Conservation (phyloP, 2,329 filamentous ascomycete genomes). For the Phaeosphaeriaceae sp. region DNA sequence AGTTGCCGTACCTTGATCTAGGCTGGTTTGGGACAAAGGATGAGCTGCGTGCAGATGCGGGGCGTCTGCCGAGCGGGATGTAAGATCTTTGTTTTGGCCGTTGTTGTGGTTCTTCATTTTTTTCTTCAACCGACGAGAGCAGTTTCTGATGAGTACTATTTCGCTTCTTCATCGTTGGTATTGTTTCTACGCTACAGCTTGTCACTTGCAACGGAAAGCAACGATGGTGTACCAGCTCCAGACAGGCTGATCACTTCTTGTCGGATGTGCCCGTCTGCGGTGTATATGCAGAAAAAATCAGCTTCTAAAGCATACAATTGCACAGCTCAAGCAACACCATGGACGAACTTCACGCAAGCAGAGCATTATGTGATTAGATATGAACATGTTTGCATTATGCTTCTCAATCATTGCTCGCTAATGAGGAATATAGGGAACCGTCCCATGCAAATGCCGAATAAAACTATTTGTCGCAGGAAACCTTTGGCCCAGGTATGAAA, state of each 20-base stretch:
- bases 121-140: no score
- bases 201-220: no score
- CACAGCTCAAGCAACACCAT: not conserved
- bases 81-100: not conserved
- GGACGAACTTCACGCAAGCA: no score
- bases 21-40: slow-evolving; percentile 10
- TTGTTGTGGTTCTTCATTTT: not conserved
- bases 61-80: slow-evolving; percentile 3
- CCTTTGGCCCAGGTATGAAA: slow-evolving; percentile 12
- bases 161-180: no score
- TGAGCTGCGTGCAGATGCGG: slow-evolving; percentile 11
- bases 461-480: slow-evolving; percentile 18
- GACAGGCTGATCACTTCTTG: no score
- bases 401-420: slow-evolving; percentile 10
- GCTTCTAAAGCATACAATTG: not conserved
- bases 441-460: slow-evolving; percentile 19
- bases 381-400: not conserved
- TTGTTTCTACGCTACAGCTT: no score
- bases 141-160: no score
- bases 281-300: no score
- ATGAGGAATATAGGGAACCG: slow-evolving; percentile 14
- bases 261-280: no score
- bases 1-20: slow-evolving; percentile 17
- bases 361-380: not conserved
- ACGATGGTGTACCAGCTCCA: no score